Conservation (phyloP, 2,329 filamentous ascomycete genomes). For the Cyphellophora attinorum region DNA sequence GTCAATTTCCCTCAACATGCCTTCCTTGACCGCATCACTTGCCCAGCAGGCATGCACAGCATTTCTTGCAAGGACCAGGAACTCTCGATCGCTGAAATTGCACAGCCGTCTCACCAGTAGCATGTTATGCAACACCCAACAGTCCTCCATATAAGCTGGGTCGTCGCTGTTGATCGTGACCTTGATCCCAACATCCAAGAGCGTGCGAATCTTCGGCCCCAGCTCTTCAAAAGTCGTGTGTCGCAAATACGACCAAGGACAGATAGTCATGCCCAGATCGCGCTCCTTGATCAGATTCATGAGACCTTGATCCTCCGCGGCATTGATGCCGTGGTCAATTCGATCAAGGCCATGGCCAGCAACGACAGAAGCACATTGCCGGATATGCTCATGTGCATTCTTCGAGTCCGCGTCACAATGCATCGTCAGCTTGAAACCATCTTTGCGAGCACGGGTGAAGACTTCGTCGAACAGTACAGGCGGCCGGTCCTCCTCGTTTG, state of each 20-base stretch:
- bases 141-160: slow-evolving; percentile 41
- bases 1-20: slow-evolving; percentile 6
- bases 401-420: slow-evolving; percentile 43
- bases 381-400: slow-evolving; percentile 36
- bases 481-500: slow-evolving; percentile 37
- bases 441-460: slow-evolving; percentile 28
- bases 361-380: slow-evolving; percentile 26
- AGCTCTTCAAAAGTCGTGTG: slow-evolving; percentile 17
- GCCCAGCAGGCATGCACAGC: slow-evolving; percentile 41
- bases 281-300: slow-evolving; percentile 23
- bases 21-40: slow-evolving; percentile 26
- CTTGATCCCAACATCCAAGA: slow-evolving; percentile 36
- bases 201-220: slow-evolving; percentile 28
- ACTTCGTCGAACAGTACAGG: slow-evolving; percentile 34
- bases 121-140: slow-evolving; percentile 41
- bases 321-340: slow-evolving; percentile 35
- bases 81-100: slow-evolving; percentile 30
- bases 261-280: slow-evolving; percentile 31
- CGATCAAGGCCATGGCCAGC: slow-evolving; percentile 13
- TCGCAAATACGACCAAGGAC: slow-evolving; percentile 30
- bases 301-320: slow-evolving; percentile 24
- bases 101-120: slow-evolving; percentile 34
- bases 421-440: slow-evolving; percentile 36
- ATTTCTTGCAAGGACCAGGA: slow-evolving; percentile 32
- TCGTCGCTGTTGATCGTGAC: slow-evolving; percentile 41